phyloP scores from a whole-genome alignment of 2,329 filamentous ascomycete genomes.

The Pestalotiopsis sp. region DNA sequence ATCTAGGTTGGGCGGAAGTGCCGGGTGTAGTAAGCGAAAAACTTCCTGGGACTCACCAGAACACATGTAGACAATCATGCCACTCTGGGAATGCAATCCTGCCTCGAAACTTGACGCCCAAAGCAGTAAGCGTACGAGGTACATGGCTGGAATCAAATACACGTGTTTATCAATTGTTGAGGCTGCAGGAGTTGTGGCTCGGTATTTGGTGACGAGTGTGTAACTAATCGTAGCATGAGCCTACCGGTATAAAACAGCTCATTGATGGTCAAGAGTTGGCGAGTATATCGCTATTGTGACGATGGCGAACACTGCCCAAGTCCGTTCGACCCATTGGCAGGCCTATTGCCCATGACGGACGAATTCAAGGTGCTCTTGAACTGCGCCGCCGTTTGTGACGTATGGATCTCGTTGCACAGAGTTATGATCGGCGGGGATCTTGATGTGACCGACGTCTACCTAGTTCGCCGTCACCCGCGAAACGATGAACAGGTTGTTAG shows the following conservation, averaged over 20 bases:
- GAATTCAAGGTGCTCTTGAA: not conserved
- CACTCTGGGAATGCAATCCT: not conserved
- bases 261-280: not conserved
- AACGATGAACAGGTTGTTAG: not conserved
- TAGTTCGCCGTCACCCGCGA: not conserved
- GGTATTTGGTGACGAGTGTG: not conserved
- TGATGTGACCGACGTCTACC: not conserved
- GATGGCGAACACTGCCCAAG: not conserved
- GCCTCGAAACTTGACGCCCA: not conserved
- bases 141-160: not conserved
- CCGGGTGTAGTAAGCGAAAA: not conserved
- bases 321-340: not conserved
- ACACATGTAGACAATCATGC: not conserved
- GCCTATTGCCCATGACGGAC: not conserved
- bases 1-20: not conserved
- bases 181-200: not conserved
- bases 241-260: not conserved
- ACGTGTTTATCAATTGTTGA: not conserved
- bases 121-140: not conserved
- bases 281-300: not conserved
- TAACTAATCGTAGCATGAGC: not conserved
- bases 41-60: not conserved
- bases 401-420: not conserved
- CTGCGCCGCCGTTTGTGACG: not conserved
- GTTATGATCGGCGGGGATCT: not conserved